phyloP scores from a whole-genome alignment of 495 filamentous ascomycete species.

The Hypoxylon fragiforme region DNA sequence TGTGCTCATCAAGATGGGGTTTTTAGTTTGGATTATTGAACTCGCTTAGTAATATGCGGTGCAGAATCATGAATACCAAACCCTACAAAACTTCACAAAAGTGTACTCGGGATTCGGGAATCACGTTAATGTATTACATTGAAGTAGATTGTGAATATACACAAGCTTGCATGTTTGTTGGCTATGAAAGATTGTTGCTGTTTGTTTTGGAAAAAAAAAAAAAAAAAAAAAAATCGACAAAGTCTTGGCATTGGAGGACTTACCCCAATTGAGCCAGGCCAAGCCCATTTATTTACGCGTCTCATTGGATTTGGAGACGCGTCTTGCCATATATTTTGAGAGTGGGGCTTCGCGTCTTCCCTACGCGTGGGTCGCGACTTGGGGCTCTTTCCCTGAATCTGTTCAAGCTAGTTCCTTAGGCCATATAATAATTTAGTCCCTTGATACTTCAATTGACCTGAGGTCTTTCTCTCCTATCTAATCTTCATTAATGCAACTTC shows the following conservation, averaged over 20 bases:
- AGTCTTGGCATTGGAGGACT: constrained; percentile 10
- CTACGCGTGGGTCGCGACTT: constrained; percentile 24
- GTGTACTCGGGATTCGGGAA: too few species aligned
- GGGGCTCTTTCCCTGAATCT: neutral
- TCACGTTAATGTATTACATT: too few species aligned
- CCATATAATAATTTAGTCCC: constrained; percentile 5
- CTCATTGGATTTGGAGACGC: constrained; percentile 9
- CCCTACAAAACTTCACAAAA: too few species aligned
- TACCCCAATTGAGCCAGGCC: constrained; percentile 10
- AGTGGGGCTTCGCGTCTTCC: constrained; percentile 22
- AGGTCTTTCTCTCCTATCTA: constrained; percentile 3
- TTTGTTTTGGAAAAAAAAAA: neutral
- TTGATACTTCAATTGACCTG: constrained; percentile 4
- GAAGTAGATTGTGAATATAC: too few species aligned
- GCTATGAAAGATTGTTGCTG: too few species aligned
- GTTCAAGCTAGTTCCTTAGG: too few species aligned
- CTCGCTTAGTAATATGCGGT: too few species aligned
- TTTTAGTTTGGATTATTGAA: too few species aligned
- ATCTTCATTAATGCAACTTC: constrained; percentile 9
- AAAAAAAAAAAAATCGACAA: too few species aligned
- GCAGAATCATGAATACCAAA: too few species aligned
- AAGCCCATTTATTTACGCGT: constrained; percentile 24
- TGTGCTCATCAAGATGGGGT: too few species aligned
- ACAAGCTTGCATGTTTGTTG: too few species aligned
- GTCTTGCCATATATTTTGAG: neutral